Evolutionary conservation across 140 eudicot genomes (phyloP).

Genomic region (Flaveria floridana): DNA sequence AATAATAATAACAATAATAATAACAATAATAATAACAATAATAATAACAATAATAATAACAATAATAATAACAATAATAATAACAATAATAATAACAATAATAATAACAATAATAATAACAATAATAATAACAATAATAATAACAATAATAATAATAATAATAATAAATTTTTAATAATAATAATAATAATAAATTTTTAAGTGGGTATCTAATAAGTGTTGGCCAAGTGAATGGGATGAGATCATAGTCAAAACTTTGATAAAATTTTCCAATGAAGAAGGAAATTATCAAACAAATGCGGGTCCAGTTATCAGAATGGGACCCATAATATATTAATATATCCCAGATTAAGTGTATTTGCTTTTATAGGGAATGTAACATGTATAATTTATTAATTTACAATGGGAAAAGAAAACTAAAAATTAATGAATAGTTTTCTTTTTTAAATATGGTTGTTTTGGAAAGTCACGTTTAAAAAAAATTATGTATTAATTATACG

Average conservation of each 20-base stretch:
- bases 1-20: too few relatives aligned
- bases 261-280: not conserved
- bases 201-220: not conserved
- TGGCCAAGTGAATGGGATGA: slow-evolving; percentile 5
- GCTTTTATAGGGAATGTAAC: not conserved
- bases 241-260: not conserved
- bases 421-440: too few relatives aligned
- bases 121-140: not conserved
- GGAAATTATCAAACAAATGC: not conserved
- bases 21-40: too few relatives aligned
- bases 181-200: not conserved
- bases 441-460: too few relatives aligned
- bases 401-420: not conserved
- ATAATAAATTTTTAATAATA: not conserved
- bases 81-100: not conserved
- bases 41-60: not conserved
- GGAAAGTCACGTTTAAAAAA: too few relatives aligned
- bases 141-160: not conserved
- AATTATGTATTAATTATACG: too few relatives aligned
- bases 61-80: not conserved
- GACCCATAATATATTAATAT: not conserved
- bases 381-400: too few relatives aligned
- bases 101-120: not conserved
- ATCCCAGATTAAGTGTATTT: not conserved
- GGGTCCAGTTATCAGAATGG: not conserved